Evolutionary conservation across 805 yeast genomes (phyloP).

Genomic region (Sporopachydermia lactativora): DNA sequence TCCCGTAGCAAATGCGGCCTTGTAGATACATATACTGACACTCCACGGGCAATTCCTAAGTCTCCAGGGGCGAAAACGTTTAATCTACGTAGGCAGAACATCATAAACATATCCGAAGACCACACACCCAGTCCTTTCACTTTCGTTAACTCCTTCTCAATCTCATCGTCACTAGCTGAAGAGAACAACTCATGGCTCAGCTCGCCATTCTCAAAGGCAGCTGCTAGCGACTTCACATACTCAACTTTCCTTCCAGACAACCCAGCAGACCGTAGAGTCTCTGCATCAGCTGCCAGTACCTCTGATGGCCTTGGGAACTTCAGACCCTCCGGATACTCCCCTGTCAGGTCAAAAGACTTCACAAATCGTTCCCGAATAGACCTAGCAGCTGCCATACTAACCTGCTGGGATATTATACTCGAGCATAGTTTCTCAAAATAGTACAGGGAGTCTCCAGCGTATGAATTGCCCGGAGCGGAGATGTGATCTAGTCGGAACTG

Average conservation of each 20-base stretch:
- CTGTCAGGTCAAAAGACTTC: conserved; percentile 11
- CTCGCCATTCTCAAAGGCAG: conserved; percentile 29
- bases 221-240: conserved; percentile 40
- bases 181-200: conserved; percentile 23
- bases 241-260: conserved; percentile 40
- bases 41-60: conserved; percentile 76
- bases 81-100: conserved; percentile 50
- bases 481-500: conserved; percentile 7
- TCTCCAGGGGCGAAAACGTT: conserved; percentile 71
- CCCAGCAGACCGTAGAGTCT: conserved; percentile 37
- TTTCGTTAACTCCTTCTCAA: conserved; percentile 31
- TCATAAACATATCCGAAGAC: conserved; percentile 80
- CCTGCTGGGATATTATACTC: conserved; percentile 52
- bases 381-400: conserved; percentile 54
- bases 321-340: conserved; percentile 3
- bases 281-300: conserved; percentile 23
- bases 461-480: background rate
- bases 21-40: conserved; percentile 42
- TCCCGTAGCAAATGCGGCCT: conserved; percentile 22
- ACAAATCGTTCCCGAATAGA: conserved; percentile 34
- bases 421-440: conserved; percentile 27
- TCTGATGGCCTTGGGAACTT: conserved; percentile 30
- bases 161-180: conserved; percentile 24
- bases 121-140: conserved; percentile 68
- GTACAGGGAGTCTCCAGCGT: conserved; percentile 8